These are phyloP conservation scores for Scleroderma citrinum DNA, from an alignment of 768 basidiomycete species.

Conservation along the genomic window DNA sequence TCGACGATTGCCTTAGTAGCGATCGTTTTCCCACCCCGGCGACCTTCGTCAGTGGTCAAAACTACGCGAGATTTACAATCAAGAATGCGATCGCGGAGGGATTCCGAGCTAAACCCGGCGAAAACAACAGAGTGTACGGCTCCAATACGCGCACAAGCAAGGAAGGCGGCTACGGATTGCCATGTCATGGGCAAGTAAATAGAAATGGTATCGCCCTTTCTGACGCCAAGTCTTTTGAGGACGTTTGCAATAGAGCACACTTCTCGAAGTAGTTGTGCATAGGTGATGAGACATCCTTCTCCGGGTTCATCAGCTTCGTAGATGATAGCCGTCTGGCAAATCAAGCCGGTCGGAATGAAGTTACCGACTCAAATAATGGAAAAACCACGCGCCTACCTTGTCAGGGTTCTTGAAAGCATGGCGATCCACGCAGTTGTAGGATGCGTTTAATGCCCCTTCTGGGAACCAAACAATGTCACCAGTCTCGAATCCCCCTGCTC, in stretches of 20 bases:
- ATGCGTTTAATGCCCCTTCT: constrained; percentile 86
- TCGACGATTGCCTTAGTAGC: constrained; percentile 94
- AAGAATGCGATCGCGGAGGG: constrained; percentile 83
- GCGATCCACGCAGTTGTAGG: constrained; percentile 97
- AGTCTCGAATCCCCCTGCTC: constrained; percentile 72
- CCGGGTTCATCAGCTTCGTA: constrained; percentile 97
- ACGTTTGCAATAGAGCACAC: constrained; percentile 89
- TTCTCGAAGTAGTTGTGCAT: constrained; percentile 82
- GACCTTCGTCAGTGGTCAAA: constrained; percentile 93
- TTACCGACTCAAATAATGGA: not conserved
- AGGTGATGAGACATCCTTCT: constrained; percentile 70
- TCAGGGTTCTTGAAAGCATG: constrained; percentile 90
- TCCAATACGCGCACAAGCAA: constrained; percentile 95
- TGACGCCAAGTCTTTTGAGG: constrained; percentile 81
- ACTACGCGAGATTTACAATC: constrained; percentile 90
- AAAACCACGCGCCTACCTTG: constrained; percentile 50
- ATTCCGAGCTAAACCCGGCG: constrained; percentile 94
- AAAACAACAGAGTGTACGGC: constrained; percentile 97
- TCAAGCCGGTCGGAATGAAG: not conserved
- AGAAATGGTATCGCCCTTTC: constrained; percentile 94
- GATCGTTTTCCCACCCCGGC: constrained; percentile 90
- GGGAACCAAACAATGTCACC: constrained; percentile 97
- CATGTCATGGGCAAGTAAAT: constrained; percentile 92
- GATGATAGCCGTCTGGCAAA: constrained; percentile 79
- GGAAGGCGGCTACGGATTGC: constrained; percentile 94